A percentile compares a stretch with the other conserved stretches of the same genome.
Conservation (phyloP, 352 stramenopile species). For the Halophytophthora batemanensis region DNA sequence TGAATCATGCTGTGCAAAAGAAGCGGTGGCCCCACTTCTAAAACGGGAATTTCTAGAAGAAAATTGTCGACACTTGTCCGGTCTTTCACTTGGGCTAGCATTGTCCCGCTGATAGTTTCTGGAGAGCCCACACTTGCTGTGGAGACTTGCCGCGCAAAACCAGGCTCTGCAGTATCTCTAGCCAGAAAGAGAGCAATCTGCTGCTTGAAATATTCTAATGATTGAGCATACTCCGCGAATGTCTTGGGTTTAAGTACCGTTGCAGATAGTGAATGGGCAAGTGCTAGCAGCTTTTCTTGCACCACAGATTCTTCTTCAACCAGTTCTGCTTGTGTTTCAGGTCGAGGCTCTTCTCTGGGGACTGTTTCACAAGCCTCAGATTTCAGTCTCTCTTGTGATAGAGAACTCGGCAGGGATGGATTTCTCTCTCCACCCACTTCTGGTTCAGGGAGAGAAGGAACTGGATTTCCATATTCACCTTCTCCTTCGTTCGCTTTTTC, state of each 20-base stretch:
- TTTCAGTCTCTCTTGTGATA: conserved; percentile 10
- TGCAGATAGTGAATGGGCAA: conserved; percentile 8
- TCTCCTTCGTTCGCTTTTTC: neutral
- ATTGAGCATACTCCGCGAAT: conserved; percentile 27
- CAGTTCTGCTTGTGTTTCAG: conserved; percentile 1
- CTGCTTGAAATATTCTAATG: conserved; percentile 21
- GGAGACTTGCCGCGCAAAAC: neutral
- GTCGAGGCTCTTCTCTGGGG: neutral
- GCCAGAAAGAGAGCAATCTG: conserved; percentile 24
- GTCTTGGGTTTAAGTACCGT: conserved; percentile 10
- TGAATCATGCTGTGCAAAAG: conserved; percentile 53
- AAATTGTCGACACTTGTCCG: conserved; percentile 35
- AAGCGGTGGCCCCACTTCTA: conserved; percentile 43
- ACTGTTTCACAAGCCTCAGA: neutral
- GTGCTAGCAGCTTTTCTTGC: conserved; percentile 6
- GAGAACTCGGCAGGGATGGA: conserved; percentile 4
- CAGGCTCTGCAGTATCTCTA: conserved; percentile 6
- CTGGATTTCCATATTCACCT: neutral
- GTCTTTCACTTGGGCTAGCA: conserved; percentile 19
- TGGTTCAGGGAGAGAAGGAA: conserved; percentile 2
- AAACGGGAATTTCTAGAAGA: conserved; percentile 53
- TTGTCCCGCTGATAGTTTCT: conserved; percentile 1
- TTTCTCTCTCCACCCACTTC: conserved; percentile 3
- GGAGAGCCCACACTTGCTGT: neutral
- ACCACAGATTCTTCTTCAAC: conserved; percentile 1